phyloP scores from a whole-genome alignment of 148 eudicot genomes.

The Tetragonia tetragonoides region DNA sequence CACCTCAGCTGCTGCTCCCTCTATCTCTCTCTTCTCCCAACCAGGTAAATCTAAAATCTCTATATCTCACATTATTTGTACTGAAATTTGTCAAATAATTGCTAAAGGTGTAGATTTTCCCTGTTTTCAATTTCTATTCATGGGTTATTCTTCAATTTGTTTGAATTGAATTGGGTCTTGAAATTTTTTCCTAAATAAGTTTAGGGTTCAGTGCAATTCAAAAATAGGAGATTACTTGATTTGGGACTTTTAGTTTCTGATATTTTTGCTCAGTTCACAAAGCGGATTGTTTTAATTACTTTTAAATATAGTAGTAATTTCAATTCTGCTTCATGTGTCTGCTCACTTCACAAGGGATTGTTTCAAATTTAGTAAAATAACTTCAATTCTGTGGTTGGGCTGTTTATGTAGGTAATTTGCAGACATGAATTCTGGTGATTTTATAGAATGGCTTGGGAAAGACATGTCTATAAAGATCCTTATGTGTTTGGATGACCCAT shows the following conservation, averaged over 20 bases:
- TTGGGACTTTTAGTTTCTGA: background rate
- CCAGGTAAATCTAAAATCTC: background rate
- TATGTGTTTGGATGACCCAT: constrained; percentile 39
- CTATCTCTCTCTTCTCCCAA: background rate
- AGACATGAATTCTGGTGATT: constrained; percentile 35
- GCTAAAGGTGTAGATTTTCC: constrained; percentile 5
- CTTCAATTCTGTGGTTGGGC: constrained; percentile 1
- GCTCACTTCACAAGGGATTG: background rate
- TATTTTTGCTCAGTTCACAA: too few species aligned
- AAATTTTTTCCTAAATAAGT: background rate
- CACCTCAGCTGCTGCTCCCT: too few species aligned
- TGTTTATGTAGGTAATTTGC: constrained; percentile 10
- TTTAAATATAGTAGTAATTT: background rate
- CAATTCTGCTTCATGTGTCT: background rate
- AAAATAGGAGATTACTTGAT: background rate
- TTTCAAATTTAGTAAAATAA: background rate
- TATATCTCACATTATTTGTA: background rate
- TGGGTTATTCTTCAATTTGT: background rate
- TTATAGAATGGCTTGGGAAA: constrained; percentile 40
- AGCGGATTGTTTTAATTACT: background rate
- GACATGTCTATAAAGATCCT: constrained; percentile 42
- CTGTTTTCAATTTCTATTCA: background rate
- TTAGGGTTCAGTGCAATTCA: background rate
- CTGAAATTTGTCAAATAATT: background rate
- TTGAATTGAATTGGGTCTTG: background rate